phyloP scores from a whole-genome alignment of 2,329 filamentous ascomycete species.

The Fusarium illudens region DNA sequence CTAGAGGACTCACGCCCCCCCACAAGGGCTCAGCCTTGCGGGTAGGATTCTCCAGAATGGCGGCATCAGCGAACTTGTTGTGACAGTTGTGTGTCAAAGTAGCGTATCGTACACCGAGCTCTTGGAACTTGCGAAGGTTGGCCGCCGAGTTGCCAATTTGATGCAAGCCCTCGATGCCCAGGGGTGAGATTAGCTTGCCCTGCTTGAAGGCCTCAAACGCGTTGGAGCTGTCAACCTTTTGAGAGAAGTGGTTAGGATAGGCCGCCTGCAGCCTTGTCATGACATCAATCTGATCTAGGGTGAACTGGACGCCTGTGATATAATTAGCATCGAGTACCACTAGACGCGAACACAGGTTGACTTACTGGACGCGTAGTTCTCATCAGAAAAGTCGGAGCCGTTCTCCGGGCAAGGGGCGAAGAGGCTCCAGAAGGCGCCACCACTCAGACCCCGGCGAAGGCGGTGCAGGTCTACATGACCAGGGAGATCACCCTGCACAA shows the following conservation, averaged over 20 bases:
- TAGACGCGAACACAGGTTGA: not conserved
- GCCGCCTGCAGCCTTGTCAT: constrained; percentile 68
- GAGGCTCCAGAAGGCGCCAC: constrained; percentile 94
- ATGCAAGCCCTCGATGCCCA: constrained; percentile 88
- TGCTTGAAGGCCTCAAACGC: constrained; percentile 69
- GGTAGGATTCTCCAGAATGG: constrained; percentile 66
- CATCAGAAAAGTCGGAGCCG: constrained; percentile 76
- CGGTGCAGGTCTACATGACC: constrained; percentile 83
- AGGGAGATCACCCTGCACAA: constrained; percentile 72
- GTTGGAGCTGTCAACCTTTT: constrained; percentile 65
- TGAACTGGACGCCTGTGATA: constrained; percentile 66
- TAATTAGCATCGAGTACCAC: not conserved
- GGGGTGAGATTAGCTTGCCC: constrained; percentile 76
- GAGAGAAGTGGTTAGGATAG: constrained; percentile 77
- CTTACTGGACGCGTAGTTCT: constrained; percentile 73
- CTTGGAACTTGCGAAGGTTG: constrained; percentile 78
- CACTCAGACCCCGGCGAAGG: constrained; percentile 73
- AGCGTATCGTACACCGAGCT: constrained; percentile 83
- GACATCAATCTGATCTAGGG: constrained; percentile 79
- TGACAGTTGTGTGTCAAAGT: constrained; percentile 95
- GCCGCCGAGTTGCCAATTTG: constrained; percentile 88
- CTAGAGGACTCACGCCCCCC: constrained; percentile 76
- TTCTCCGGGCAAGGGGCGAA: constrained; percentile 80
- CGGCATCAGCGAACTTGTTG: constrained; percentile 88
- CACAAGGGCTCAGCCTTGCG: constrained; percentile 66